A percentile compares a stretch with the other conserved stretches of the same genome.
phyloP scores from a whole-genome alignment of 495 filamentous ascomycete species.

The Cercophora scortea region DNA sequence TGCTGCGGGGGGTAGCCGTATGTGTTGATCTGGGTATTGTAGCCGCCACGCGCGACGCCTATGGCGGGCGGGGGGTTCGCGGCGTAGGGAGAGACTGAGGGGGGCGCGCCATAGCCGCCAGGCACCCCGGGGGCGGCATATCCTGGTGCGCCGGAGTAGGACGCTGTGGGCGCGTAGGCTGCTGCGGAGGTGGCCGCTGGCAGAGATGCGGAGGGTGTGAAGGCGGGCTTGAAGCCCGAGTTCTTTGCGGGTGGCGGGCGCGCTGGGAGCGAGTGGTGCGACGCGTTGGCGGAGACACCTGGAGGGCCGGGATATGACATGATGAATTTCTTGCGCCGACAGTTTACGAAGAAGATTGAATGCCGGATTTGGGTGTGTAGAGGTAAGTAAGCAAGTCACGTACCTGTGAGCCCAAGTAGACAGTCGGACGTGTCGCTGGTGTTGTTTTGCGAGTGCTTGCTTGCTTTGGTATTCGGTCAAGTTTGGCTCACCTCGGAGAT shows the following conservation, averaged over 20 bases:
- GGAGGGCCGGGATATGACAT: conserved; percentile 93
- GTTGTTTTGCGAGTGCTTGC: background rate
- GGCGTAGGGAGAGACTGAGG: conserved; percentile 23
- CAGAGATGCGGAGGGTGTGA: conserved; percentile 29
- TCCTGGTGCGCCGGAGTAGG: conserved; percentile 14
- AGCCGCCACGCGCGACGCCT: conserved; percentile 21
- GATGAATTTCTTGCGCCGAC: conserved; percentile 64
- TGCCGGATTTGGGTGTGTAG: conserved; percentile 13
- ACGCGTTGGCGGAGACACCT: conserved; percentile 55
- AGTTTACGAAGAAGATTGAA: background rate
- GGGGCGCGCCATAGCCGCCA: conserved; percentile 30
- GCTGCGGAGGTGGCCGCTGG: conserved; percentile 4
- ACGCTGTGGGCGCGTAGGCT: conserved; percentile 20
- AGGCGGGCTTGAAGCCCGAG: conserved; percentile 53
- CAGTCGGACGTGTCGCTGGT: background rate
- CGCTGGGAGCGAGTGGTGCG: conserved; percentile 68
- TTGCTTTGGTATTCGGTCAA: background rate
- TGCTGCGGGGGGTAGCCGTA: conserved; percentile 39
- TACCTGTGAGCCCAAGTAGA: conserved; percentile 36
- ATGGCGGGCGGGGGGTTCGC: conserved; percentile 24
- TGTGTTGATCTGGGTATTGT: conserved; percentile 23
- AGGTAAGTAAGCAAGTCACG: conserved; percentile 29
- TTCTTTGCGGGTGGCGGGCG: conserved; percentile 66
- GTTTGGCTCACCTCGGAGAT: background rate
- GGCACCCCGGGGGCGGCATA: conserved; percentile 26